Percentiles rank a stretch among this genome's conserved stretches.
phyloP scores from a whole-genome alignment of 1,284 basidiomycete species.

The Ustilago sp. region DNA sequence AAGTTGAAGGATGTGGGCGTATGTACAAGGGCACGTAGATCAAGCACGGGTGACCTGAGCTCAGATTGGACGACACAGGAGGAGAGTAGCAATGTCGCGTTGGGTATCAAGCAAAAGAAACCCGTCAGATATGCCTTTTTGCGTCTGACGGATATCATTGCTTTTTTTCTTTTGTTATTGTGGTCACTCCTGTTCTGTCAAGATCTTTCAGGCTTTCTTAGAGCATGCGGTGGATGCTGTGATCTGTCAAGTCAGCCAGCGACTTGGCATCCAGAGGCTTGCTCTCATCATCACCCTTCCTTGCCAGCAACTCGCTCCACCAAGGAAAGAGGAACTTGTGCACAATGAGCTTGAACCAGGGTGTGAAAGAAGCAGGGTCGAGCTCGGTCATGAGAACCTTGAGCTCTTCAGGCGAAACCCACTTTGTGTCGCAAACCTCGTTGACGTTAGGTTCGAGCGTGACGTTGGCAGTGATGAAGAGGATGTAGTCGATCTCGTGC shows the following conservation, averaged over 20 bases:
- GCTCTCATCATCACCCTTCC: conserved; percentile 62
- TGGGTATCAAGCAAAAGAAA: neutral
- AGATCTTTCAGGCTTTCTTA: conserved; percentile 11
- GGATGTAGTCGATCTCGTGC: conserved; percentile 99
- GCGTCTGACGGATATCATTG: neutral
- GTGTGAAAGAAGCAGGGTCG: conserved; percentile 84
- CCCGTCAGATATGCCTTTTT: neutral
- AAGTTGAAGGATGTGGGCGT: neutral
- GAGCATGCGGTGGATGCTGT: conserved; percentile 67
- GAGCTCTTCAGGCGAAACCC: conserved; percentile 89
- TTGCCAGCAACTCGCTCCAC: conserved; percentile 89
- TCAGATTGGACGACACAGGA: neutral
- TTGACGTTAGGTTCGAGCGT: conserved; percentile 86
- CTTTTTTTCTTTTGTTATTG: neutral
- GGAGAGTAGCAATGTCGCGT: neutral
- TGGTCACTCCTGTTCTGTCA: too few relatives aligned
- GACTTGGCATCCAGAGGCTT: conserved; percentile 58
- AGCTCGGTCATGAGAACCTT: conserved; percentile 88
- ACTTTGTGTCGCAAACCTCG: conserved; percentile 91
- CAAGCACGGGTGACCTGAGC: too few relatives aligned
- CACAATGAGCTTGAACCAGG: conserved; percentile 99
- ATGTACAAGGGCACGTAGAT: neutral
- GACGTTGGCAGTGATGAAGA: conserved; percentile 92
- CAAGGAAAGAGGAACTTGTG: conserved; percentile 96
- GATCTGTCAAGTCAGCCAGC: conserved; percentile 55